Conservation (phyloP, 768 basidiomycete species). For the Auricularia sp. region DNA sequence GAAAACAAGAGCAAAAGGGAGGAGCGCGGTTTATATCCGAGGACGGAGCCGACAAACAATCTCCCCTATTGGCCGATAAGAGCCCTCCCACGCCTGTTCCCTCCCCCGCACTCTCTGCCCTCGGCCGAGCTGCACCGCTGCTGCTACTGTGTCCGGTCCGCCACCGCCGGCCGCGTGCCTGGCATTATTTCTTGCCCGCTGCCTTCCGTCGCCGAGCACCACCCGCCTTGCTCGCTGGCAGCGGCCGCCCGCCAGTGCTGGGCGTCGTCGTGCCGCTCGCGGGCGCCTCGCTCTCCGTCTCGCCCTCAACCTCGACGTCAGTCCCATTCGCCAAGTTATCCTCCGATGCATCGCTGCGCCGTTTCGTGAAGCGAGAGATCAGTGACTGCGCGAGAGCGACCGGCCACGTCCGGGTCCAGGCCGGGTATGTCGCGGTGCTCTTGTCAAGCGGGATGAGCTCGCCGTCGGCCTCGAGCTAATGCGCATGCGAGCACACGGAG, state of each 20-base stretch:
- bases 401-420: conserved; percentile 62
- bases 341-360: not conserved
- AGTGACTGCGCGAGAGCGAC: conserved; percentile 33
- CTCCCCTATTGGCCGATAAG: conserved; percentile 4
- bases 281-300: conserved; percentile 2
- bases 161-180: not conserved
- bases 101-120: not conserved
- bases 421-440: conserved; percentile 46
- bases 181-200: not conserved
- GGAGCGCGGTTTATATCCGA: not conserved
- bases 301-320: conserved; percentile 2
- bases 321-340: conserved; percentile 7
- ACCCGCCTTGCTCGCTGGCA: conserved; percentile 3
- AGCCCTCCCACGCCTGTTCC: not conserved
- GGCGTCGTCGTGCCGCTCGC: not conserved
- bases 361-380: conserved; percentile 10
- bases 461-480: conserved; percentile 52
- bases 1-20: not conserved
- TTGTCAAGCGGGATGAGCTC: conserved; percentile 48
- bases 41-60: not conserved
- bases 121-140: not conserved
- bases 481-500: not conserved
- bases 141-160: not conserved
- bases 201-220: conserved; percentile 1
- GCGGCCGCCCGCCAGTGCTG: not conserved